Evolutionary conservation across 768 basidiomycete species (phyloP), one percentile per base, ranked within the genome.

Genomic region (Trametes gibbosa): DNA sequence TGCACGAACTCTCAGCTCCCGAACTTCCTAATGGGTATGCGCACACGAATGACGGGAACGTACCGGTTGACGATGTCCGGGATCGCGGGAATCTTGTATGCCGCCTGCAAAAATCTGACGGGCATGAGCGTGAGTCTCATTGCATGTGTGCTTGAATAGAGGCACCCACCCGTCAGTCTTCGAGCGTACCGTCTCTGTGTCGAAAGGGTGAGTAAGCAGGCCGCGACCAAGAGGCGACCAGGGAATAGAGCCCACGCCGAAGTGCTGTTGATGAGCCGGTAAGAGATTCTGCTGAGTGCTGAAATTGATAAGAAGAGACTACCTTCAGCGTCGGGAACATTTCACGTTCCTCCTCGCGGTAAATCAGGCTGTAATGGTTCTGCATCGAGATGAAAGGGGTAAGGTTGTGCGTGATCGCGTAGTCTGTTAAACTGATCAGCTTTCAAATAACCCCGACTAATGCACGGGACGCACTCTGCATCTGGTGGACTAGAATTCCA

Each of bases 361-460:
- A 85, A 37, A 82, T 45, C 5, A 83, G 74, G 57, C 68, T 79
- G 66, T 85, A 79, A 60, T 82, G 78, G 69, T 86, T 84, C 68
- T 86, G 84, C 84, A 86, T 85, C 10, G 81, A 80, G 70, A 84
- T 80, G 71, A 86, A 85, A 5, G 79, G 80, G 7, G 79, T 81
- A 34, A 73, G 66, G 46, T 71, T 70, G 65, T 79, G 58, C 10
- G 43, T 62, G 62, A 70, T 68, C 3, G 77, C 78, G 59, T 78
- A 79, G 63, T 75, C 75, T 76, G 50, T 4, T 5, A 13, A 3
- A 23, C 8, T 12, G 23, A 40, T 49, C 27, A n/a, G 49, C 41
- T 35, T 37, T 35, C 16, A n/a, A 5, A 17, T 19, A 1, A 2
- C 3, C 23, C 23, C 12, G 24, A 1, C 1, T 17, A 41, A 10